Evolutionary conservation across 495 filamentous ascomycete genomes (phyloP).

Genomic region (Daldinia decipiens): DNA sequence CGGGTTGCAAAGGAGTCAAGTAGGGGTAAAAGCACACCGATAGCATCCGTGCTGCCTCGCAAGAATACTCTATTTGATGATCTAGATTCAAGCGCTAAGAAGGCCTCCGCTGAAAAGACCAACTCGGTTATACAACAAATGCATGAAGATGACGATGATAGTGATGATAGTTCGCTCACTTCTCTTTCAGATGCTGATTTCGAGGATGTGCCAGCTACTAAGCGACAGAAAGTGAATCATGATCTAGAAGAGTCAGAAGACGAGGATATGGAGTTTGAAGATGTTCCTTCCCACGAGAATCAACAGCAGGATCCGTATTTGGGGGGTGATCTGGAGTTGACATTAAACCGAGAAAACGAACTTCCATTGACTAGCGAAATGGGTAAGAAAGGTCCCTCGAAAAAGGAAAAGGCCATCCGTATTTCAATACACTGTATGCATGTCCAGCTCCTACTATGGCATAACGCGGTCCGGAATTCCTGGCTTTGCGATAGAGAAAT

Average conservation of each 20-base stretch:
- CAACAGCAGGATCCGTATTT: constrained; percentile 40
- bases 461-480: constrained; percentile 85
- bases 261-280: constrained; percentile 87
- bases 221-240: constrained; percentile 41
- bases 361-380: constrained; percentile 65
- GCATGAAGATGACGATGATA: constrained; percentile 65
- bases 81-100: constrained; percentile 66
- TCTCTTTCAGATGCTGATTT: constrained; percentile 76
- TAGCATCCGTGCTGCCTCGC: constrained; percentile 47
- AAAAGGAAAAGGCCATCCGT: constrained; percentile 81
- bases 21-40: constrained; percentile 34
- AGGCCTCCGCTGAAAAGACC: constrained; percentile 60
- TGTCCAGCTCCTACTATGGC: constrained; percentile 87
- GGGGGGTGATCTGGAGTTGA: constrained; percentile 78
- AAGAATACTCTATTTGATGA: constrained; percentile 74
- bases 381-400: constrained; percentile 86
- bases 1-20: constrained; percentile 26
- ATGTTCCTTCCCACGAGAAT: constrained; percentile 67
- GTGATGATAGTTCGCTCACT: constrained; percentile 57
- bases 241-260: constrained; percentile 57
- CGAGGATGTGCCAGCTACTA: constrained; percentile 65
- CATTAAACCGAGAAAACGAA: constrained; percentile 68
- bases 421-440: constrained; percentile 85
- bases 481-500: constrained; percentile 85
- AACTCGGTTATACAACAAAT: constrained; percentile 59